Evolutionary conservation across 2,329 filamentous ascomycete species (phyloP), one percentile per base, ranked within the genome.

Genomic region (Aureobasidium sp.): DNA sequence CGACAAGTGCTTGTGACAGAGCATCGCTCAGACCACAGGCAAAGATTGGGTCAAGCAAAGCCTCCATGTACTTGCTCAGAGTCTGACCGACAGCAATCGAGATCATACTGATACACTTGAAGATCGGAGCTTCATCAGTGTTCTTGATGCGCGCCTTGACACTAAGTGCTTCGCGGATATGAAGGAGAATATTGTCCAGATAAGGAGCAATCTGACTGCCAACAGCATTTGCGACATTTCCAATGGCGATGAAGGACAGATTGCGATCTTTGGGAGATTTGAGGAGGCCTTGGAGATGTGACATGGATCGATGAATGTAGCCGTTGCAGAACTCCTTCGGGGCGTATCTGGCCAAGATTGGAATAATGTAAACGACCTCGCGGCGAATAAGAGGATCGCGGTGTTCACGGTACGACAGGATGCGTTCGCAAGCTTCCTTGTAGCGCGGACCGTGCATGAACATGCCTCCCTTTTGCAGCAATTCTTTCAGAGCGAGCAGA

Each of bases 21-120:
- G 95, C 94, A 62, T 93, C 89, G 40, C 91, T 97, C 58, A 99
- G 81, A 53, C 96, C 94, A 72, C 94, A 99, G 17, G 91, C 92
- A 74, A 99, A 99, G 63, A 99, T 97, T 12, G 95, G 92, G 68
- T 97, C 93, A 11, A 99, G 82, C 31, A 99, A 79, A 14, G 92
- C 90, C 72, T 97, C 92, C 86, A 99, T 97, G 72, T 97, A 97
- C 76, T 97, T 99, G 81, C 91, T 97, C 59, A 99, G 80, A 0
- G 93, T 94, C 76, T 99, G 94, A 1, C 94, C 94, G 33, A 97
- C 94, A 3, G 94, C 94, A 49, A 96, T 88, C 0, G 94, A 91
- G 58, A 99, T 83, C 78, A 96, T 92, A 73, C 95, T 99, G 72
- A 99, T 95, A 75, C 94, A 99, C 75, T 96, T 90, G 69, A 97